Base-by-base conservation (phyloP, 2,329 filamentous ascomycete species). In the Beauveria bassiana region DNA sequence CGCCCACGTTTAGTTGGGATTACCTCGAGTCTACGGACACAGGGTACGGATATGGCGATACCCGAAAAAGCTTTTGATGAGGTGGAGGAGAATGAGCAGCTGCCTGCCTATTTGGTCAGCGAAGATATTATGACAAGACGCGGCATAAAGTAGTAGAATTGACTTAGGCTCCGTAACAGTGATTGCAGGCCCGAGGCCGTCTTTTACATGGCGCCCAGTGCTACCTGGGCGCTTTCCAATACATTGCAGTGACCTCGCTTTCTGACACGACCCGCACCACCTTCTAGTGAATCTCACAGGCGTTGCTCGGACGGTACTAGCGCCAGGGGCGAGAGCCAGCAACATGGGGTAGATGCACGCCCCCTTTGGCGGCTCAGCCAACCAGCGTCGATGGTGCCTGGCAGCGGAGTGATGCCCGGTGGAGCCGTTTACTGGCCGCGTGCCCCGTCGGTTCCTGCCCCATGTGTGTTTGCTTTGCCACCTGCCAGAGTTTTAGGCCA, bases 301-400 rank as follows among this genome's bases (percentile, higher is more conserved):
- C 54, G 8, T 26, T 60, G n/a, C 58, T 40, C 20, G 40, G 40
- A 53, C 28, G 9, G 58, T 46, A 55, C 61, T 62, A 62, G 61
- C 56, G 61, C 61, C 61, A 62, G 61, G 61, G 61, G 56, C 46
- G 45, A 38, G 38, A 58, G 10, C 22, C 9, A n/a, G n/a, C 45
- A 57, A 52, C 47, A 57, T 62, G 54, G 61, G 61, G 61, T 52
- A 61, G 40, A 57, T 62, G 53, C 24, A 43, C 28, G 16, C 42
- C 42, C 53, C 61, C 53, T 57, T 38, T 5, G 34, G 16, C 45
- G 7, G 24, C n/a, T 22, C 38, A 28, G 52, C 53, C 45, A 59
- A 59, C 49, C 46, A 52, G 43, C 20, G 46, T 5, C 10, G 16
- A 6, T 9, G 18, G 47, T 12, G 14, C 5, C 34, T 5, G 38